Conservation (phyloP, 2,329 filamentous ascomycete species). For the Calonectria pseudoreteaudii region DNA sequence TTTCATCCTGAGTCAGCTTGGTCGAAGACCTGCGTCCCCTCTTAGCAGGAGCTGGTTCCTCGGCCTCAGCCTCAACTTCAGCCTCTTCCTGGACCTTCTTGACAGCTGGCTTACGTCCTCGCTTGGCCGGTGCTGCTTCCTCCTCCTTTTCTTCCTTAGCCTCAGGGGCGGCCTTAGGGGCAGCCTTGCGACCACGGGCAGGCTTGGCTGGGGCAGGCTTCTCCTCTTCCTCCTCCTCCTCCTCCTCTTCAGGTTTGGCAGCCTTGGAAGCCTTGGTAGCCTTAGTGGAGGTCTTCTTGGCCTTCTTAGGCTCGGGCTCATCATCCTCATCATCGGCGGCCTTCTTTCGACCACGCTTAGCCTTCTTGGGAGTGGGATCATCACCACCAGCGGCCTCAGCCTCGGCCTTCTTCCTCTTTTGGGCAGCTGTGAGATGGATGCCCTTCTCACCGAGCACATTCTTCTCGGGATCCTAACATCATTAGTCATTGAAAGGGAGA, state of each 20-base stretch:
- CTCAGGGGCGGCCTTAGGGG: conserved; percentile 16
- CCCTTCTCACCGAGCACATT: conserved; percentile 77
- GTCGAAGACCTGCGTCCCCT: conserved; percentile 30
- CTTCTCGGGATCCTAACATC: conserved; percentile 75
- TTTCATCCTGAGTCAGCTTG: conserved; percentile 27
- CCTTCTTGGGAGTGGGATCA: conserved; percentile 46
- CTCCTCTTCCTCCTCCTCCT: conserved; percentile 31
- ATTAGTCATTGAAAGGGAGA: conserved; percentile 21
- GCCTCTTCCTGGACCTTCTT: conserved; percentile 38
- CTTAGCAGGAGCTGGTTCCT: conserved; percentile 29
- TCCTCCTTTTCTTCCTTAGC: conserved; percentile 25
- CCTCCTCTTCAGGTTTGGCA: conserved; percentile 33
- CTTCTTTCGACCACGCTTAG: conserved; percentile 52
- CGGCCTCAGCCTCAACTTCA: conserved; percentile 35
- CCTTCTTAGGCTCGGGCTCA: conserved; percentile 51
- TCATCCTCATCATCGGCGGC: conserved; percentile 49
- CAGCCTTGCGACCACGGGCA: conserved; percentile 17
- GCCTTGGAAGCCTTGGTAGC: conserved; percentile 23
- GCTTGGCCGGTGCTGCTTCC: conserved; percentile 41
- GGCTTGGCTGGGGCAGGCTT: conserved; percentile 20
- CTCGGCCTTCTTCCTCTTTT: conserved; percentile 51
- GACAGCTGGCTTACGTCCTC: conserved; percentile 33
- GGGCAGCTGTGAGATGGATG: conserved; percentile 62
- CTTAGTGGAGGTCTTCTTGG: conserved; percentile 45
- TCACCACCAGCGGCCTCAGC: conserved; percentile 42